Evolutionary conservation across 768 basidiomycete genomes (phyloP), one percentile per base, ranked within the genome.

Genomic region (Kwoniella bestiolae): DNA sequence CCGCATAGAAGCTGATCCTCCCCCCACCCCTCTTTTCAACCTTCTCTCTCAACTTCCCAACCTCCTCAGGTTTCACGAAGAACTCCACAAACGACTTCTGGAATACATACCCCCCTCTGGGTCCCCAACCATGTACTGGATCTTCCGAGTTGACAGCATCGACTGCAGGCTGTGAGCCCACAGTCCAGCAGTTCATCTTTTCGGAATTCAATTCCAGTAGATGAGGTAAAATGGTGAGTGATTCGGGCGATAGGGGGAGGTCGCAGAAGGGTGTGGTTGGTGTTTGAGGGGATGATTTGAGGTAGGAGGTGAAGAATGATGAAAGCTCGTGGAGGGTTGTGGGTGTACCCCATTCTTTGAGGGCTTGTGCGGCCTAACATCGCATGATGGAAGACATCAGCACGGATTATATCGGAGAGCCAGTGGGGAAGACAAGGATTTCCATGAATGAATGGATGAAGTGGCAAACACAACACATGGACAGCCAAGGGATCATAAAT

Each of bases 71-170:
- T 18, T 60, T 53, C 86, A 92, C 77, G 78, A 98, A 98, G 80
- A 97, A 97, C 82, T 99, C 96, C 8, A 97, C 92, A 76, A 97
- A 99, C 14, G 89, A 87, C 82, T 99, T 99, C 82, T 99, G 96
- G 82, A 91, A 99, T 8, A 99, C 91, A 81, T 94, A 95, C 6
- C 96, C 96, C 5, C 88, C 88, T 60, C 85, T 84, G 12, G 96
- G 96, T 2, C 96, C 96, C 90, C 95, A 99, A 4, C 96, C 96
- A 65, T 95, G 87, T 0, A 90, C 82, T 23, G 86, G 83, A 79
- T 98, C 90, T 14, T 86, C 86, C 2, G 91, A 93, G 32, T 82
- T 83, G 5, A 83, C 86, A 5, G 89, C 91, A 74, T 98, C 90
- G 5, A 97, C 88, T 0, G 94, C 91, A 23, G 96, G 96, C 78